A percentile compares a stretch with the other conserved stretches of the same genome.
Conservation (phyloP, 139 green algal species). For the Chlamydomonas applanata region DNA sequence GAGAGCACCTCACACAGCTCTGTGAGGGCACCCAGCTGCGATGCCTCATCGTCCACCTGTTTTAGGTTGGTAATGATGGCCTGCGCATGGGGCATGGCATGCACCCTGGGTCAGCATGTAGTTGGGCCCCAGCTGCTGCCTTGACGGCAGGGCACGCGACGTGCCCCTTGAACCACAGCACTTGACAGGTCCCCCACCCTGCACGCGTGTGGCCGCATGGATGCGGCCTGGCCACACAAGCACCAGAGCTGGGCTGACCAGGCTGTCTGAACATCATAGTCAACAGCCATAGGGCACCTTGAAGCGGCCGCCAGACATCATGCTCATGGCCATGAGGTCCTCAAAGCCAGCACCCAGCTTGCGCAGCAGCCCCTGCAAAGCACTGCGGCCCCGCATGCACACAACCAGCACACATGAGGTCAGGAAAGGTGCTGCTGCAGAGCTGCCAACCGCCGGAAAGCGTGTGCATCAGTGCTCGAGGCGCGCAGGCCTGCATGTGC, state of each 20-base stretch:
- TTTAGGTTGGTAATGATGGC: constrained; percentile 74
- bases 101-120: too few relatives aligned
- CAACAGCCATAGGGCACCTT: constrained; percentile 54
- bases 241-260: too few relatives aligned
- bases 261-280: too few relatives aligned
- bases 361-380: constrained; percentile 79
- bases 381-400: constrained; percentile 32
- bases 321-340: constrained; percentile 44
- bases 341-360: constrained; percentile 86
- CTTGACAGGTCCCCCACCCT: too few relatives aligned
- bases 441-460: too few relatives aligned
- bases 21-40: constrained; percentile 77
- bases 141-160: too few relatives aligned
- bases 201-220: background rate
- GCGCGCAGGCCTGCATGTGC: background rate
- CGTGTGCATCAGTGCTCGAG: background rate
- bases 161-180: too few relatives aligned
- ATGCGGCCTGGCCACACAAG: too few relatives aligned
- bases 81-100: constrained; percentile 26
- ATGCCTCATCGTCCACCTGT: constrained; percentile 71
- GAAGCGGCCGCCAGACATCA: constrained; percentile 43
- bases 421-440: too few relatives aligned
- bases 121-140: too few relatives aligned
- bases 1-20: constrained; percentile 91
- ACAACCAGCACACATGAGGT: too few relatives aligned